Percentiles rank a stretch among this genome's conserved stretches.
These are phyloP conservation scores for Linnemannia schmuckeri DNA, from an alignment of 192 early-diverging fungal genomes.

Conservation along the genomic window DNA sequence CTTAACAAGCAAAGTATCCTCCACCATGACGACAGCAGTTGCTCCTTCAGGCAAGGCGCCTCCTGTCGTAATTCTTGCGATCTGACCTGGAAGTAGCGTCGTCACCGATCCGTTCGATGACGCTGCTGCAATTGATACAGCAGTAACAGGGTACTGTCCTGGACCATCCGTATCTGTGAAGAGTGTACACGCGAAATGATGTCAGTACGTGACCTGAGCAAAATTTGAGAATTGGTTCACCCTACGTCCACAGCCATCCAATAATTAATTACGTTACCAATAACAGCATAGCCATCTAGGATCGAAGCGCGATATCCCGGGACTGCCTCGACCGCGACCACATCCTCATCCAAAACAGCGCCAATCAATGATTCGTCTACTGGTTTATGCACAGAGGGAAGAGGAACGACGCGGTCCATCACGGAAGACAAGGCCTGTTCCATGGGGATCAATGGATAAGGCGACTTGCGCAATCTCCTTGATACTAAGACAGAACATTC, in stretches of 20 bases:
- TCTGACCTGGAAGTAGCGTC: slow-evolving; percentile 68
- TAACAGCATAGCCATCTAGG: slow-evolving; percentile 95
- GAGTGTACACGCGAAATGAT: not conserved
- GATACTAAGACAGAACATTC: slow-evolving; percentile 61
- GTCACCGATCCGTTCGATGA: slow-evolving; percentile 16
- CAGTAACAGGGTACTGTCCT: slow-evolving; percentile 79
- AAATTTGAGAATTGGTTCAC: not conserved
- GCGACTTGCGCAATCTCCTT: slow-evolving; percentile 78
- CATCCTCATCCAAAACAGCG: slow-evolving; percentile 81
- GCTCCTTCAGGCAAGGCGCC: slow-evolving; percentile 88
- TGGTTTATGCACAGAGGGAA: slow-evolving; percentile 49
- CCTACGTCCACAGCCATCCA: too few relatives aligned
- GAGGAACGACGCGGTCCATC: slow-evolving; percentile 40
- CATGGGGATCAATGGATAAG: slow-evolving; percentile 84
- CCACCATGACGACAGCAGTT: slow-evolving; percentile 96
- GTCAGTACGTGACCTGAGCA: not conserved
- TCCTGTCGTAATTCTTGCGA: slow-evolving; percentile 89
- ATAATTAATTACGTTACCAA: slow-evolving; percentile 70
- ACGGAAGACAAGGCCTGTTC: slow-evolving; percentile 75
- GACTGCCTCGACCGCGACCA: slow-evolving; percentile 78
- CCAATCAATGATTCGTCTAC: slow-evolving; percentile 70
- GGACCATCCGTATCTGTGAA: slow-evolving; percentile 78
- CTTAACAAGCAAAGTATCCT: slow-evolving; percentile 84
- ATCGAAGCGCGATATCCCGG: slow-evolving; percentile 90
- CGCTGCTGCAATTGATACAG: slow-evolving; percentile 70